phyloP scores from a whole-genome alignment of 1,284 basidiomycete species.

The Rhodotorula sp. region DNA sequence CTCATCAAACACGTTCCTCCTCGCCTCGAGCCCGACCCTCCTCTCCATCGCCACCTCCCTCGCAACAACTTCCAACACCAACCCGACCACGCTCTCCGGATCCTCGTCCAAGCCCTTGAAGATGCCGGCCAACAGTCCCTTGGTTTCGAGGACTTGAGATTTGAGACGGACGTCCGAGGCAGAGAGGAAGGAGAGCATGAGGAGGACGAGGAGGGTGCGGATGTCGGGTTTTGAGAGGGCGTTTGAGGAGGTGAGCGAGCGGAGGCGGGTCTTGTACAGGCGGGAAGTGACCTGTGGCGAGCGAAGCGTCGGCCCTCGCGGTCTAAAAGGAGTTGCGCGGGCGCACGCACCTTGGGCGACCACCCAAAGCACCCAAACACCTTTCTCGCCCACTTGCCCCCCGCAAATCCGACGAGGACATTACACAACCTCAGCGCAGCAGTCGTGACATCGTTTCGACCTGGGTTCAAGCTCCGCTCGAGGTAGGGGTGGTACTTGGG shows the following conservation, averaged over 20 bases:
- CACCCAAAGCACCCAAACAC: slow-evolving; percentile 31
- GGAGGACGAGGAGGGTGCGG: slow-evolving; percentile 38
- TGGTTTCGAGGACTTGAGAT: slow-evolving; percentile 33
- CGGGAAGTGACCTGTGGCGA: slow-evolving; percentile 30
- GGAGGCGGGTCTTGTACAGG: slow-evolving; percentile 38
- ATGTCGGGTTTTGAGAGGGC: slow-evolving; percentile 35
- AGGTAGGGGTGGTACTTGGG: slow-evolving; percentile 29
- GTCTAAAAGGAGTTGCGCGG: rapidly evolving
- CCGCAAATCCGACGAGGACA: slow-evolving; percentile 35
- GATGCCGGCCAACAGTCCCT: slow-evolving; percentile 33
- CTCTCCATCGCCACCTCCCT: slow-evolving; percentile 28
- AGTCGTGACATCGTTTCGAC: slow-evolving; percentile 41
- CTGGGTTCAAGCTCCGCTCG: slow-evolving; percentile 36
- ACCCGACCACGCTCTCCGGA: slow-evolving; percentile 28
- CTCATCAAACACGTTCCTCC: slow-evolving; percentile 37
- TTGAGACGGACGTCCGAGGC: slow-evolving; percentile 33
- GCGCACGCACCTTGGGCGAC: slow-evolving; percentile 28
- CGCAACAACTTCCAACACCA: slow-evolving; percentile 30
- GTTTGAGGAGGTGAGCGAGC: slow-evolving; percentile 20
- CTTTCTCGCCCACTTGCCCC: slow-evolving; percentile 30
- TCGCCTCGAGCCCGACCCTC: slow-evolving; percentile 30
- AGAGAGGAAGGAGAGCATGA: slow-evolving; percentile 36
- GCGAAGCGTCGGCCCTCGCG: background rate
- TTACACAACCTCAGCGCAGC: slow-evolving; percentile 33
- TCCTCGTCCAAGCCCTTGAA: slow-evolving; percentile 38